A percentile compares a stretch with the other conserved stretches of the same genome.
Conservation (phyloP, 176 grass and related monocot genomes). For the Calamus simplicifolius region DNA sequence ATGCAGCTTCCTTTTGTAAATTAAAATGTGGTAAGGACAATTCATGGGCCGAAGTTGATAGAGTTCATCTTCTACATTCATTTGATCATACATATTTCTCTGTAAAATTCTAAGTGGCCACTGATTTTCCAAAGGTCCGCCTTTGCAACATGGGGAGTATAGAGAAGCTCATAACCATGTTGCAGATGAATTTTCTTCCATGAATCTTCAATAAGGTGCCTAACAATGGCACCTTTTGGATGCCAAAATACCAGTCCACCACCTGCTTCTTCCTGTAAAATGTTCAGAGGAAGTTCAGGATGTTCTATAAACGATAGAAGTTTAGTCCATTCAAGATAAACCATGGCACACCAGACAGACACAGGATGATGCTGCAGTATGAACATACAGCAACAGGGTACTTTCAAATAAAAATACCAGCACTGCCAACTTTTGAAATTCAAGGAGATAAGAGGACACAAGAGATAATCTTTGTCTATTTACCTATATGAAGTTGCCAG, state of each 20-base stretch:
- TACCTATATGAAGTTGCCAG: too few species aligned
- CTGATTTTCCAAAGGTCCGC: constrained; percentile 90
- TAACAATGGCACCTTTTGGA: constrained; percentile 77
- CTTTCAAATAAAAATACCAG: too few species aligned
- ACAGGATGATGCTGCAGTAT: too few species aligned
- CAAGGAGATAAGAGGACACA: too few species aligned
- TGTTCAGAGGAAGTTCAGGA: neutral
- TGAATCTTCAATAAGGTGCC: constrained; percentile 84
- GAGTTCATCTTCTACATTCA: constrained; percentile 84
- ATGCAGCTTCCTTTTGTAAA: constrained; percentile 92
- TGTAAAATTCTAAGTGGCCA: constrained; percentile 90
- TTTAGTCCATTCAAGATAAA: too few species aligned
- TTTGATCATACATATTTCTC: constrained; percentile 96
- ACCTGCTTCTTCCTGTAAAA: constrained; percentile 88
- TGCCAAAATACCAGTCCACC: constrained; percentile 98
- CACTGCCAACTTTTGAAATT: too few species aligned
- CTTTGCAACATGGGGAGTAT: constrained; percentile 94
- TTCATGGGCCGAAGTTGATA: constrained; percentile 98
- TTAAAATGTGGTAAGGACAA: constrained; percentile 89
- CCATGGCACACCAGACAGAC: too few species aligned
- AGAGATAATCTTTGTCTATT: too few species aligned
- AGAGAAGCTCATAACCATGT: constrained; percentile 72
- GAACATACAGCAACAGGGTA: too few species aligned
- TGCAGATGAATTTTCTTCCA: constrained; percentile 92
- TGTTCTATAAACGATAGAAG: neutral